Evolutionary conservation across 2,329 filamentous ascomycete species (phyloP), one percentile per base, ranked within the genome.

Genomic region (Cladosporium sp.): DNA sequence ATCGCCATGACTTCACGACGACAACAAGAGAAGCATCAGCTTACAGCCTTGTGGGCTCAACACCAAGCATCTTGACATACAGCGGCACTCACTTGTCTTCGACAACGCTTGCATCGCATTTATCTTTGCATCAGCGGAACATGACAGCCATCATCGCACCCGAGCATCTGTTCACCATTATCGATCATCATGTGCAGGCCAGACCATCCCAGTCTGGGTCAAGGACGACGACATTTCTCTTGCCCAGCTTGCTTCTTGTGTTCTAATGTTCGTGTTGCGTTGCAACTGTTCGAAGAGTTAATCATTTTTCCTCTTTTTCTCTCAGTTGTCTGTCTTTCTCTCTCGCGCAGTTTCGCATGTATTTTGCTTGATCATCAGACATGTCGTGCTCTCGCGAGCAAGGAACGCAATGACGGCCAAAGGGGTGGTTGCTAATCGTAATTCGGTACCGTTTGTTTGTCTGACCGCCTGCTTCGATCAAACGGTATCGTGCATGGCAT

Each of bases 321-420:
- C 9, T 27, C 22, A 27, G 22, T 9, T 27, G 22, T 27, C 22
- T 27, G 22, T 25, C 18, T 33, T 30, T 19, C 19, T 19, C 19
- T 38, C n/a, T 22, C 45, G 36, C 45, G 16, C 45, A 40, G 18
- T 18, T 40, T n/a, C 11, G 36, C 45, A 48, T 48, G 36, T 25
- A 27, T 25, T 33, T 16, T 48, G 45, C 27, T 33, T 48, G 45
- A 32, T 20, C 38, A 50, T 51, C 51, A 57, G 56, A 58, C 32
- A 35, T 35, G 32, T 16, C 52, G 50, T 54, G 60, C 60, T 59
- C 59, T 57, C 59, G 53, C 59, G 53, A 59, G 59, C 57, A 45
- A 52, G 27, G 46, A 50, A 45, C 43, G 27, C 41, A 39, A 49
- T 48, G 51, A 53, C 35, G 41, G 7, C 32, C 50, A 36, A 47